These are phyloP conservation scores for Filobasidium floriforme DNA, from an alignment of 768 basidiomycete genomes.

Conservation along the genomic window DNA sequence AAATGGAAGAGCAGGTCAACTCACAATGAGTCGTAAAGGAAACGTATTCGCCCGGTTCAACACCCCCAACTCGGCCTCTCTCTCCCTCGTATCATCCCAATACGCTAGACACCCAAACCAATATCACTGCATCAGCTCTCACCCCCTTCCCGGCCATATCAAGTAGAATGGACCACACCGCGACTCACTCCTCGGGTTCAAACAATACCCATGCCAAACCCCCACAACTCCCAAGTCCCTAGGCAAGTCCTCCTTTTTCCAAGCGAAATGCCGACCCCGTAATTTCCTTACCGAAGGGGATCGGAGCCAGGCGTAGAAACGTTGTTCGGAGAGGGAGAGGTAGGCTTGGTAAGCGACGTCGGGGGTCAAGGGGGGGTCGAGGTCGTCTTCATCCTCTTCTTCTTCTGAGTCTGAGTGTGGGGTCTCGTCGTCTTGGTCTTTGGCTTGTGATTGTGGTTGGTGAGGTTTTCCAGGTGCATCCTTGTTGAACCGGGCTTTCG, in stretches of 20 bases:
- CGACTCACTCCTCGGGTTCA: slow-evolving; percentile 29
- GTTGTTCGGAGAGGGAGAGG: not conserved
- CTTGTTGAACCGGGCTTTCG: not conserved
- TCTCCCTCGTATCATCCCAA: slow-evolving; percentile 14
- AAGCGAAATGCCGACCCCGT: not conserved
- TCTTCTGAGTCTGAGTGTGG: too few relatives aligned
- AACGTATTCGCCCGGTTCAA: slow-evolving; percentile 7
- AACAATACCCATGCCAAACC: slow-evolving; percentile 32
- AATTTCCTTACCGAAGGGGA: too few relatives aligned
- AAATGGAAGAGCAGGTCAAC: not conserved
- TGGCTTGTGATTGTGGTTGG: too few relatives aligned
- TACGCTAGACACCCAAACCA: slow-evolving; percentile 6
- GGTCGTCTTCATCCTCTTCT: too few relatives aligned
- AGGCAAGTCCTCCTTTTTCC: slow-evolving; percentile 1
- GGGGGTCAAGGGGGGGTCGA: too few relatives aligned
- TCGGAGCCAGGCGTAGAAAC: too few relatives aligned
- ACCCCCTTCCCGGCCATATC: too few relatives aligned
- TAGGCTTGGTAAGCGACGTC: not conserved
- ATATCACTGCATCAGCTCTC: not conserved
- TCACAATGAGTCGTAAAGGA: slow-evolving; percentile 15
- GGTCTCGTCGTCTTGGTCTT: too few relatives aligned
- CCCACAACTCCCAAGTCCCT: slow-evolving; percentile 26
- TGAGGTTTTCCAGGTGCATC: too few relatives aligned
- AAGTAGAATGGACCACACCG: too few relatives aligned
- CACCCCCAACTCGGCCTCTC: slow-evolving; percentile 1